Conservation (phyloP, 495 filamentous ascomycete species). For the Aspergillus homomorphus region DNA sequence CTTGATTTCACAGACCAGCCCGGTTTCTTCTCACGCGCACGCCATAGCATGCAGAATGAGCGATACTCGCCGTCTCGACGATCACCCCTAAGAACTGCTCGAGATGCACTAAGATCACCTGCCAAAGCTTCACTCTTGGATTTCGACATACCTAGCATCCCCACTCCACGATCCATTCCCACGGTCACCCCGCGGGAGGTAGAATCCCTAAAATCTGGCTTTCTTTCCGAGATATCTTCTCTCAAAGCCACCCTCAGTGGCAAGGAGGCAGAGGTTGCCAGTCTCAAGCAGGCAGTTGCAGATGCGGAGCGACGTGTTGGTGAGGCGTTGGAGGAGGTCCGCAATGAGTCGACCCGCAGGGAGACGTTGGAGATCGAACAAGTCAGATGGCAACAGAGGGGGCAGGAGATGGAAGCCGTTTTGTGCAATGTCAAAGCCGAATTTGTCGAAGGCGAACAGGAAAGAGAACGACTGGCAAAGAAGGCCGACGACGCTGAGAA, state of each 20-base stretch:
- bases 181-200: conserved; percentile 88
- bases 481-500: conserved; percentile 74
- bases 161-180: conserved; percentile 88
- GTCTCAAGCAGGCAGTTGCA: conserved; percentile 76
- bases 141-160: conserved; percentile 85
- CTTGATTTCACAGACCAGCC: conserved; percentile 87
- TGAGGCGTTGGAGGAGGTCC: conserved; percentile 73
- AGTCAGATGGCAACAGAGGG: conserved; percentile 76
- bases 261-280: conserved; percentile 83
- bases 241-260: conserved; percentile 85
- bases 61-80: conserved; percentile 45
- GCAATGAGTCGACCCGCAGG: conserved; percentile 65
- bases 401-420: conserved; percentile 79
- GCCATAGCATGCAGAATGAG: conserved; percentile 35
- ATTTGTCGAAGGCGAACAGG: conserved; percentile 68
- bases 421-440: conserved; percentile 77
- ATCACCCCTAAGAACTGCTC: conserved; percentile 36
- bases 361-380: conserved; percentile 74
- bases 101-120: conserved; percentile 37
- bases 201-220: conserved; percentile 83
- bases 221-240: conserved; percentile 84
- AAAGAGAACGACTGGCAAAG: conserved; percentile 68
- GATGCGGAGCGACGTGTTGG: conserved; percentile 92
- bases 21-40: conserved; percentile 46
- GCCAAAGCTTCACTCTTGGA: conserved; percentile 64